These are phyloP conservation scores for Tylopilus sp. DNA, from an alignment of 768 basidiomycete species.

Conservation along the genomic window DNA sequence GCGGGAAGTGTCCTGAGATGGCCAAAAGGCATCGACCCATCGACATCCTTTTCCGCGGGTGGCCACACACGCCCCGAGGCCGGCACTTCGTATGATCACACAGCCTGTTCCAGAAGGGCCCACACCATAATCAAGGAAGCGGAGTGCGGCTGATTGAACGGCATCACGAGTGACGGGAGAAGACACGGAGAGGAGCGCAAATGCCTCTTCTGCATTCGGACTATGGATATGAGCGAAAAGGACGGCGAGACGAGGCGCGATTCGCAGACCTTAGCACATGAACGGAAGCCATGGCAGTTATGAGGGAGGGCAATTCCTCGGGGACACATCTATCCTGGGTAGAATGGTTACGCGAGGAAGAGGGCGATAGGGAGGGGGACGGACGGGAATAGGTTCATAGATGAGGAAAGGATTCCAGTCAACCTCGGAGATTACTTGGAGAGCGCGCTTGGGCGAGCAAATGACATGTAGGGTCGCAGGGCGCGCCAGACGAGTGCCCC, in stretches of 20 bases:
- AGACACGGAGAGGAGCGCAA: conserved; percentile 59
- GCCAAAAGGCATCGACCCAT: conserved; percentile 82
- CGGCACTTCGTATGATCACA: conserved; percentile 75
- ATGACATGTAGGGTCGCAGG: conserved; percentile 73
- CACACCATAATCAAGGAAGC: conserved; percentile 60
- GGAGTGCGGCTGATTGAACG: conserved; percentile 65
- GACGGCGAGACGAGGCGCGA: background rate
- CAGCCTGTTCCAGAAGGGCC: conserved; percentile 47
- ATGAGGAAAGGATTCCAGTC: conserved; percentile 67
- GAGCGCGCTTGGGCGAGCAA: conserved; percentile 75
- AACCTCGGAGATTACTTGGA: conserved; percentile 63
- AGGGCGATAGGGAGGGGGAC: conserved; percentile 21
- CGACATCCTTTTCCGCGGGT: conserved; percentile 37
- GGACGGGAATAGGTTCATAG: conserved; percentile 85
- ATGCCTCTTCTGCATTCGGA: conserved; percentile 85
- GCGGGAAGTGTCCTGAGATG: conserved; percentile 38
- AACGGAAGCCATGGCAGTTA: conserved; percentile 54
- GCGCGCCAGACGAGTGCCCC: conserved; percentile 45
- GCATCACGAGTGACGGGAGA: conserved; percentile 37
- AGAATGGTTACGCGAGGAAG: conserved; percentile 2
- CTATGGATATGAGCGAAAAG: conserved; percentile 35
- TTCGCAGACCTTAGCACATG: conserved; percentile 60
- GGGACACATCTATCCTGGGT: conserved; percentile 74
- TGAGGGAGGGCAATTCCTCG: conserved; percentile 68
- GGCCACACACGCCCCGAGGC: conserved; percentile 65